A percentile compares a stretch with the other conserved stretches of the same genome.
These are phyloP conservation scores for Odontarrhena argentea DNA, from an alignment of 345 rosid species.

Conservation along the genomic window DNA sequence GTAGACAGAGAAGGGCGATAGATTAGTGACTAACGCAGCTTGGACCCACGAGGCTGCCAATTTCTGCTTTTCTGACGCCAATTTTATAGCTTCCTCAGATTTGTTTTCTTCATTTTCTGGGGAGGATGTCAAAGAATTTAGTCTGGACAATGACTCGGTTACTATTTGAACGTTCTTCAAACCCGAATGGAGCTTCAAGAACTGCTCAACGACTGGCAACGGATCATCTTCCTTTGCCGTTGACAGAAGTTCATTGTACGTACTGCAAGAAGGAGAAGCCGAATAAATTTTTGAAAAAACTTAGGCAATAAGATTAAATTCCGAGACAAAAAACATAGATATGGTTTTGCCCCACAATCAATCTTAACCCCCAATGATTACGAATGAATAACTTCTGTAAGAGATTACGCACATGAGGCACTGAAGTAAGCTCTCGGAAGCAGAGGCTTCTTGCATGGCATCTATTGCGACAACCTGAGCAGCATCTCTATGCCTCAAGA, in stretches of 20 bases:
- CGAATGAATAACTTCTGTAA: not conserved
- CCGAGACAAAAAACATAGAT: not conserved
- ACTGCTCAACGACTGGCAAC: conserved; percentile 83
- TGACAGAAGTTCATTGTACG: conserved; percentile 66
- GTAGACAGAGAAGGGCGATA: conserved; percentile 75
- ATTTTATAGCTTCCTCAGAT: conserved; percentile 72
- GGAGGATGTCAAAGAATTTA: conserved; percentile 47
- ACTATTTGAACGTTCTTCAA: conserved; percentile 55
- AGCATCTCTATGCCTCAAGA: conserved; percentile 84
- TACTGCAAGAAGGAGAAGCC: conserved; percentile 50
- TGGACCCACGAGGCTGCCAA: conserved; percentile 84
- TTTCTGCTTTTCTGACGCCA: conserved; percentile 61
- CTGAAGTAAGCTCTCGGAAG: conserved; percentile 85
- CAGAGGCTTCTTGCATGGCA: conserved; percentile 94
- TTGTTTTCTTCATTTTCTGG: conserved; percentile 55
- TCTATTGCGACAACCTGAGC: conserved; percentile 86
- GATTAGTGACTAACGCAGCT: conserved; percentile 79
- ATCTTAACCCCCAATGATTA: not conserved
- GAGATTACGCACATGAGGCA: conserved; percentile 70
- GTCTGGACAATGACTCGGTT: conserved; percentile 67
- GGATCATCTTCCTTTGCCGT: conserved; percentile 90
- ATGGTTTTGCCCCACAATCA: conserved; percentile 1
- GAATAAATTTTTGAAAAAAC: conserved; percentile 18
- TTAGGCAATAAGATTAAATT: not conserved
- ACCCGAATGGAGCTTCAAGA: conserved; percentile 69